Base-by-base conservation (phyloP, 2,329 filamentous ascomycete genomes). In the Aspergillus brunneoviolaceus region DNA sequence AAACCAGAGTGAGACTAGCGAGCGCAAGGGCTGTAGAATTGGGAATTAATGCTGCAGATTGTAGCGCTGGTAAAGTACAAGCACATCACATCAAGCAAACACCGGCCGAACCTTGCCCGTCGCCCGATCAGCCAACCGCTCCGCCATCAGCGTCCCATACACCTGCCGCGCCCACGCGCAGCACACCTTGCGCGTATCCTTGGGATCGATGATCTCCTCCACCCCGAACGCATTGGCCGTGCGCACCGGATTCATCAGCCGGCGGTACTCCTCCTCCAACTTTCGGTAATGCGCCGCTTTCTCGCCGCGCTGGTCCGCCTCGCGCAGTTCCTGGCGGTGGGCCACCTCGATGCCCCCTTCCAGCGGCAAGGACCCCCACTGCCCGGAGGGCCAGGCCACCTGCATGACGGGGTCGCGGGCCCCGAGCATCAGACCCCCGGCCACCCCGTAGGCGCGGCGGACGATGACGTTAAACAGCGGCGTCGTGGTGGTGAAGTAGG, bases 281-380 rank as follows among this genome's bases (percentile, higher is more conserved):
- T 86, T 82, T 47, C 78, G 76, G 63, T 87, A 88, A 48, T 80
- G 71, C 62, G 79, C 79, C 19, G 79, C 80, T 62, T 82, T 81
- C 35, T 77, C 73, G 0, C 84, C 84, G 27, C 77, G 67, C 56
- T 80, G 81, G 59, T 82, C 80, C 29, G 82, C 82, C 63, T 85
- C 80, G 60, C 80, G 82, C 60, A 88, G 70, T 64, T 88, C 86
- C 58, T 83, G 82, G 1, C 83, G 79, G 72, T 89, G 86, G 0
- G 81, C 85, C 9, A 87, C 86, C 65, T 89, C 85, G 35, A 89
- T 87, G 0, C 86, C 86, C 2, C 86, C 87, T 57, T 87, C 85
- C 0, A 88, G 74, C 0, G 87, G 86, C 5, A 89, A 69, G 12
- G 81, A 85, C 0, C 85, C 85, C 84, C 85, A 88, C 64, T 85